Base-by-base conservation (phyloP, 805 yeast species). In the Wickerhamia fluorescens region DNA sequence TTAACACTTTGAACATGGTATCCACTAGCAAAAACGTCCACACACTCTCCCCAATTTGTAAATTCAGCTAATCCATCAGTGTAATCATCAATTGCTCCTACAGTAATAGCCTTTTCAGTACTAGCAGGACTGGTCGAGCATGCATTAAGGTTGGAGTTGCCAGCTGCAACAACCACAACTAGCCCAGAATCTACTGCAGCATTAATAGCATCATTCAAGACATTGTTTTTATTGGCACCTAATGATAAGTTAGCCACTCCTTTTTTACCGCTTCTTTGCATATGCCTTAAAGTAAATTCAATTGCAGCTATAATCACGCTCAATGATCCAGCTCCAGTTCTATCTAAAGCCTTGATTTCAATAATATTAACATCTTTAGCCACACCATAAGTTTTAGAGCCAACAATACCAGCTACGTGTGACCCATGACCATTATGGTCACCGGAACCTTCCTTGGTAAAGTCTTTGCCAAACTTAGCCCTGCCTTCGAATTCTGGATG, bases 1-100 rank as follows among this genome's bases (percentile, higher is more conserved):
- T 72, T 62, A 9, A 79, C 61, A 31, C 88, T 78, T 16, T 63
- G 58, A 3, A 86, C 78, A 10, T 61, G 58, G 1, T 77, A 78
- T 0, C 97, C 97, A 27, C 89, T 73, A 1, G 96, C 86, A 55
- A 83, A 80, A 1, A 85, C 64, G 46, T 85, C 86, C 6, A 88
- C 94, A 53, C 96, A 89, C n/a, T 66, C 61, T 0, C 97, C 96
- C 87, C 88, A 84, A 48, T 89, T 88, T n/a, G 92, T 73, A 44
- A 89, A 88, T 8, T 68, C 47, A 0, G 96, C 94, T 20, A 87
- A 62, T 3, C 63, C 42, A 42, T 85, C 94, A 5, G 66, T 66
- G 12, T 68, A 48, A 47, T 84, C 95, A 45, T 86, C 89, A 28
- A 87, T 74, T 3, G 96, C 94, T 1, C 96, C 96, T 6, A 88